Percentiles rank a stretch among this genome's conserved stretches.
These are phyloP conservation scores for Blastocystis hominis DNA, from an alignment of 352 stramenopile species.

Conservation along the genomic window DNA sequence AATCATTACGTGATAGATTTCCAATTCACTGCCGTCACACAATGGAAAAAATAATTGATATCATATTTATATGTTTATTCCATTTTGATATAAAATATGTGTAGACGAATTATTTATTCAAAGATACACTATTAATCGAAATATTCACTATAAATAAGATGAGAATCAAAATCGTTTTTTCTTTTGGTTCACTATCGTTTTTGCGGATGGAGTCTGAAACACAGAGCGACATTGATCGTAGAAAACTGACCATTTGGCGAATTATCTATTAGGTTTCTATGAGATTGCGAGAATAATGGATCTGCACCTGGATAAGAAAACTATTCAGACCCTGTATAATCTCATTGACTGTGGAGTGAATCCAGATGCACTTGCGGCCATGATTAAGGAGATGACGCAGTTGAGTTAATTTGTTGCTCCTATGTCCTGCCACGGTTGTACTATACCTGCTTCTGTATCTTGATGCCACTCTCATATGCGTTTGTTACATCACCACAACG, in stretches of 20 bases:
- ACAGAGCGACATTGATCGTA: constrained; percentile 28
- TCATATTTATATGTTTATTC: too few relatives aligned
- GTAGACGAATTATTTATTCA: too few relatives aligned
- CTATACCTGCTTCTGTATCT: too few relatives aligned
- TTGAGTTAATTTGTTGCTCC: not conserved
- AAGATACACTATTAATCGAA: too few relatives aligned
- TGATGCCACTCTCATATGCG: too few relatives aligned
- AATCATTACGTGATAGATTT: too few relatives aligned
- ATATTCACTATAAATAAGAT: too few relatives aligned
- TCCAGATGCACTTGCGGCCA: constrained; percentile 18
- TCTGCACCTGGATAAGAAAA: constrained; percentile 42
- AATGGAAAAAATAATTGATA: too few relatives aligned
- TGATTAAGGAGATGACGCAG: constrained; percentile 45
- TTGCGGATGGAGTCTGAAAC: not conserved
- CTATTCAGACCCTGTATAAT: constrained; percentile 17
- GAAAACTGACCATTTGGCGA: not conserved
- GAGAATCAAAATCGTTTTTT: not conserved
- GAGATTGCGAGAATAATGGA: constrained; percentile 12
- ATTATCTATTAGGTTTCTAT: constrained; percentile 10
- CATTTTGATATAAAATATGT: too few relatives aligned
- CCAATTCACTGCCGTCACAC: too few relatives aligned
- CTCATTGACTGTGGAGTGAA: constrained; percentile 52
- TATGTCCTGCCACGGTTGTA: not conserved
- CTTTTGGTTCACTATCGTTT: not conserved
- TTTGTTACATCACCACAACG: too few relatives aligned